Conservation (phyloP, 2,329 filamentous ascomycete species). For the Fusarium udum region DNA sequence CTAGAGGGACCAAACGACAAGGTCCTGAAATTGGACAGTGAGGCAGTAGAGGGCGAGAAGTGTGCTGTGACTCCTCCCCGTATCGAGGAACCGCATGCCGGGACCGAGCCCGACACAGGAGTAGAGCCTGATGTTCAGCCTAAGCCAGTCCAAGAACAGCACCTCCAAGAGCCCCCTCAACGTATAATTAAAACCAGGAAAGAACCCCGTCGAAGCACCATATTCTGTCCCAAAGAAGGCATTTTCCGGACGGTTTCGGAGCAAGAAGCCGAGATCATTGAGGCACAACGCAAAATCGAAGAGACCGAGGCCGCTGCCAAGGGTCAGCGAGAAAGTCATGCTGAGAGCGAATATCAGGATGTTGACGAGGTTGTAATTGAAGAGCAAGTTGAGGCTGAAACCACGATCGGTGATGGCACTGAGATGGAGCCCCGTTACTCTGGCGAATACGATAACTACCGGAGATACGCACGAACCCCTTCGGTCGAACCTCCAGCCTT, state of each 20-base stretch:
- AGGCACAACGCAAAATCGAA: constrained; percentile 45
- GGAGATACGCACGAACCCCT: constrained; percentile 66
- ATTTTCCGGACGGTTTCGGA: constrained; percentile 70
- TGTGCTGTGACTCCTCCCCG: constrained; percentile 18
- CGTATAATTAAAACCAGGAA: constrained; percentile 45
- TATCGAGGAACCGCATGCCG: constrained; percentile 34
- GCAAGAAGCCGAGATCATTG: constrained; percentile 58
- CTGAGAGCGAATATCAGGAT: not conserved
- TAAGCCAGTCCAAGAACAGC: constrained; percentile 28
- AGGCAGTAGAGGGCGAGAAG: constrained; percentile 41
- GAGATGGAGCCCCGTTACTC: constrained; percentile 47
- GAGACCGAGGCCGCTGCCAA: constrained; percentile 24
- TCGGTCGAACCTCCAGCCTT: constrained; percentile 70
- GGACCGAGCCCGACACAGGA: constrained; percentile 11
- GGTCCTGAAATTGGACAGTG: constrained; percentile 50
- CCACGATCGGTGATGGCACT: constrained; percentile 17
- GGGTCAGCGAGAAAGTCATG: constrained; percentile 10
- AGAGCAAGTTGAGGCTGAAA: constrained; percentile 31
- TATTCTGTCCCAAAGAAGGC: constrained; percentile 70
- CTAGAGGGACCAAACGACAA: constrained; percentile 43
- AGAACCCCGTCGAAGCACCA: constrained; percentile 59
- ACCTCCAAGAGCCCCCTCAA: constrained; percentile 40
- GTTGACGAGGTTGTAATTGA: constrained; percentile 29
- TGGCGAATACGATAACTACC: constrained; percentile 47
- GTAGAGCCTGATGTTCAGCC: constrained; percentile 7